Evolutionary conservation across 1,284 basidiomycete genomes (phyloP).

Genomic region (Sanguinoderma infundibulare): DNA sequence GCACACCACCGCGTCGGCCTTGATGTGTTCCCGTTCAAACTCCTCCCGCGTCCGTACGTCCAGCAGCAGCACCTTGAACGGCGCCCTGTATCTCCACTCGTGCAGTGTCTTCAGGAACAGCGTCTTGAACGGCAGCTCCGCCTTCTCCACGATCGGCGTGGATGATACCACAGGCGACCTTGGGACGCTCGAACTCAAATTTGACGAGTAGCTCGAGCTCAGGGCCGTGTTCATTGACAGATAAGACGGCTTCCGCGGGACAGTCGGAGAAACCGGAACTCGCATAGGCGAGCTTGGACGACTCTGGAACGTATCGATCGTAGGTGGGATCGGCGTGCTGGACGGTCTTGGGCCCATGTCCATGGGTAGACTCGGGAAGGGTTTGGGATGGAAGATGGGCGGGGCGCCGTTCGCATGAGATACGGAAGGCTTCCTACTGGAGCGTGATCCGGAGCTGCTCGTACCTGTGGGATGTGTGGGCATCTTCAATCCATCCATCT

Average conservation of each 20-base stretch:
- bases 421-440: constrained; percentile 14
- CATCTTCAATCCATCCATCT: constrained; percentile 50
- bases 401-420: constrained; percentile 20
- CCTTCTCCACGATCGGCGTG: constrained; percentile 39
- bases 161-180: constrained; percentile 32
- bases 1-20: constrained; percentile 75
- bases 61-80: constrained; percentile 76
- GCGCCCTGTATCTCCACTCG: constrained; percentile 56
- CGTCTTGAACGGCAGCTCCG: constrained; percentile 56
- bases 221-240: constrained; percentile 37
- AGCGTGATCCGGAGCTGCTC: constrained; percentile 32
- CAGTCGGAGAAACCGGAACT: constrained; percentile 38
- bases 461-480: constrained; percentile 48
- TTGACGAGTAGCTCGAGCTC: constrained; percentile 13
- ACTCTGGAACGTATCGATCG: constrained; percentile 58
- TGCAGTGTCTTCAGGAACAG: constrained; percentile 66
- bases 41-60: constrained; percentile 84
- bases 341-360: constrained; percentile 64
- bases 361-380: constrained; percentile 55
- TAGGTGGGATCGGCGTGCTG: constrained; percentile 72
- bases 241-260: constrained; percentile 51
- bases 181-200: constrained; percentile 22
- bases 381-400: constrained; percentile 34
- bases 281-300: constrained; percentile 59
- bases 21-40: constrained; percentile 78